phyloP scores from a whole-genome alignment of 2,329 filamentous ascomycete species.

The Fusarium temperatum region DNA sequence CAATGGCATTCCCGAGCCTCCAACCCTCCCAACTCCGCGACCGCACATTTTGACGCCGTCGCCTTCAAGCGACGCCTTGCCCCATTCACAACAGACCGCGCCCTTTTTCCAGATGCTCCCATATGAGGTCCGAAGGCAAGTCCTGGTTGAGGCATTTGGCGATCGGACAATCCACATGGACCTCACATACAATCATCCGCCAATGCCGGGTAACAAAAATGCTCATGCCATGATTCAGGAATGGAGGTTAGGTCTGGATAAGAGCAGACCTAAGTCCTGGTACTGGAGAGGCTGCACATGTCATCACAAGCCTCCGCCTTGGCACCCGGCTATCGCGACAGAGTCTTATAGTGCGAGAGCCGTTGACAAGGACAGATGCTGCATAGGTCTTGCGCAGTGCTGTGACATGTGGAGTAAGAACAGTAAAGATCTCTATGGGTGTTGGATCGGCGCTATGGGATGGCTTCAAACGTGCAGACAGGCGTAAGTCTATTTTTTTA shows the following conservation, averaged over 20 bases:
- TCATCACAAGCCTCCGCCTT: neutral
- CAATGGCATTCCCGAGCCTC: neutral
- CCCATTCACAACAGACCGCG: rapidly evolving
- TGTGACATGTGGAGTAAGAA: neutral
- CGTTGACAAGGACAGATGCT: neutral
- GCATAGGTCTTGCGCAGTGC: neutral
- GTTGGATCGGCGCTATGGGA: neutral
- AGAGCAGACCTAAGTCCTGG: neutral
- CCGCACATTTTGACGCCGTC: neutral
- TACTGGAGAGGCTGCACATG: neutral
- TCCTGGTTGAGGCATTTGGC: neutral
- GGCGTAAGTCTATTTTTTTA: rapidly evolving
- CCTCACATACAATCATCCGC: rapidly evolving
- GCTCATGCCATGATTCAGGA: neutral
- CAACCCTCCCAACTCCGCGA: neutral
- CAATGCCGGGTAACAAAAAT: neutral
- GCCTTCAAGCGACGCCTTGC: neutral
- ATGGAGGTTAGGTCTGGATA: neutral
- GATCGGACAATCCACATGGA: neutral
- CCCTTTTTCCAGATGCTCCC: neutral
- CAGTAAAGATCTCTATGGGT: neutral
- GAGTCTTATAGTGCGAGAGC: neutral
- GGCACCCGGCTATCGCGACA: neutral
- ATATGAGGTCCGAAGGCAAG: neutral
- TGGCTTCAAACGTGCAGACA: neutral